Evolutionary conservation across 306 rosid genomes (phyloP), one percentile per base, ranked within the genome.

Genomic region (Erythrophleum fordii): DNA sequence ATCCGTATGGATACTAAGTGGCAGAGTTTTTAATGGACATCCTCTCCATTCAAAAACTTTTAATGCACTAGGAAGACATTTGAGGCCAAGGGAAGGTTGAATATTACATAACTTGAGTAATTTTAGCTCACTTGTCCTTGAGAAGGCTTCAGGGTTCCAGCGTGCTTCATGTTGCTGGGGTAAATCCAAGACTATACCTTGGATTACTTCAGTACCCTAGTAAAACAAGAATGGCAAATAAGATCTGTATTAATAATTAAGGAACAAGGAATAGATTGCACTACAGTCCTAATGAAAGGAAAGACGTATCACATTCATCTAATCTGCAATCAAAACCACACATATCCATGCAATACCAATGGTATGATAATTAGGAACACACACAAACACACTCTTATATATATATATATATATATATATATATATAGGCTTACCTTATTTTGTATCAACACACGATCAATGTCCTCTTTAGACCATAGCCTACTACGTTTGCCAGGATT

Each of bases 391-490:
- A n/a, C n/a, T n/a, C n/a, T n/a, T n/a, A n/a, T n/a, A n/a, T n/a
- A n/a, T n/a, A n/a, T n/a, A n/a, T n/a, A n/a, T n/a, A n/a, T n/a
- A n/a, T n/a, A n/a, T n/a, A n/a, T n/a, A n/a, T n/a, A n/a, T 69
- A 10, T 45, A 7, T 29, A 2, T 10, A 10, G 18, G 56, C 31
- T 6, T 85, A 85, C 75, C 16, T 41, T 42, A 26, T 73, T 78
- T 39, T 58, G 41, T 42, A 52, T 48, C 23, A 86, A 29, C 41
- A 75, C 73, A 16, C 34, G 53, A 48, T 64, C 52, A 6, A 79
- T 49, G 8, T 82, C 86, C 6, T 79, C 23, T 20, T 61, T 60
- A 13, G 39, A 75, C 86, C 82, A 79, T 45, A 86, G 35, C 61
- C 89, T 83, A 61, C 64, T 74, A 3, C 71, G 53, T 22, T 29